Evolutionary conservation across 2,329 filamentous ascomycete species (phyloP).

Genomic region (Macrophomina phaseolina): DNA sequence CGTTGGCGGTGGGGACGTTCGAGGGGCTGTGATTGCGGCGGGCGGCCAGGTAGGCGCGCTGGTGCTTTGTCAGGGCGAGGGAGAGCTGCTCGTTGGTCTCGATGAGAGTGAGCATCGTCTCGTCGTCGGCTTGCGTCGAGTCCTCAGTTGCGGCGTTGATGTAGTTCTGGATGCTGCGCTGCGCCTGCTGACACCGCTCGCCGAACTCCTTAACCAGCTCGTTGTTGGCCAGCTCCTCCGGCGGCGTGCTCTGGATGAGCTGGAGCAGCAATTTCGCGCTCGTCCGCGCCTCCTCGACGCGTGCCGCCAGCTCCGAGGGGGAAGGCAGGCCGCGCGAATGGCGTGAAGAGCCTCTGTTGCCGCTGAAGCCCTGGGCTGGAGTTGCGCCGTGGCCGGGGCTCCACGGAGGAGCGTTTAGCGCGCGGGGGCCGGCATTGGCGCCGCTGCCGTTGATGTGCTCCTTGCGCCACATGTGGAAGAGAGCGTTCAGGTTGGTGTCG

Average conservation of each 20-base stretch:
- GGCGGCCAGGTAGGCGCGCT: slow-evolving; percentile 73
- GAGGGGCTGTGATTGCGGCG: slow-evolving; percentile 47
- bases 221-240: slow-evolving; percentile 75
- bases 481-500: slow-evolving; percentile 73
- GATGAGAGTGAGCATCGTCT: slow-evolving; percentile 91
- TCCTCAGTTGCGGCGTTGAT: slow-evolving; percentile 67
- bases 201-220: slow-evolving; percentile 94
- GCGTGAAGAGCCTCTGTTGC: neutral
- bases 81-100: slow-evolving; percentile 93
- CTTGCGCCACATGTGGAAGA: slow-evolving; percentile 87
- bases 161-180: slow-evolving; percentile 81
- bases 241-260: slow-evolving; percentile 83
- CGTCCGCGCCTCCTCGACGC: slow-evolving; percentile 88
- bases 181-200: slow-evolving; percentile 81
- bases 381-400: slow-evolving; percentile 23
- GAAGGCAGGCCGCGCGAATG: slow-evolving; percentile 57
- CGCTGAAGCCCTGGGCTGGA: neutral
- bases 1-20: slow-evolving; percentile 2
- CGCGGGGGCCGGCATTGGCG: slow-evolving; percentile 41
- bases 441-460: slow-evolving; percentile 26
- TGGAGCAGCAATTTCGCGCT: slow-evolving; percentile 92
- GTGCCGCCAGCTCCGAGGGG: slow-evolving; percentile 76
- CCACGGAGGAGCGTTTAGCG: slow-evolving; percentile 53
- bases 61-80: slow-evolving; percentile 80
- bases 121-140: slow-evolving; percentile 83